Percentiles rank a stretch among this genome's conserved stretches.
Evolutionary conservation across 75 land plant species (phyloP).

Genomic region (Chamaecyparis obtusa): DNA sequence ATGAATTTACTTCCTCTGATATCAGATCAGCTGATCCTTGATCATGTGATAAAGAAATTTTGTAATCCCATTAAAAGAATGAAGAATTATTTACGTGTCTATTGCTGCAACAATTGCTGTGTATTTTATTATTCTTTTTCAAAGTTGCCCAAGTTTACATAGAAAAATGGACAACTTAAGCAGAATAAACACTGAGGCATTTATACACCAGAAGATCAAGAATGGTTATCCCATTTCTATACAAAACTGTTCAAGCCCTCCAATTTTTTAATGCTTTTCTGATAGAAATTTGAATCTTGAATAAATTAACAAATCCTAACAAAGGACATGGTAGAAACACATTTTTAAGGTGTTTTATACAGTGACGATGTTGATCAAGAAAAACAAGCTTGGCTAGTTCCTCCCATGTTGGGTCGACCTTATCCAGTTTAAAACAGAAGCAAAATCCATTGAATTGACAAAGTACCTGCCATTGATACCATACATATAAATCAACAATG

Average conservation of each 20-base stretch:
- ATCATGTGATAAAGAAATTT: too few relatives aligned
- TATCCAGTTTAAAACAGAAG: constrained; percentile 63
- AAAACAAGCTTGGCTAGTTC: neutral
- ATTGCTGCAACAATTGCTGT: too few relatives aligned
- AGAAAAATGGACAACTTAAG: neutral
- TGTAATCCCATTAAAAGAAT: too few relatives aligned
- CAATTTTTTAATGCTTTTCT: neutral
- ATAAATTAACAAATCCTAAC: neutral
- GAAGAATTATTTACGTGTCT: too few relatives aligned
- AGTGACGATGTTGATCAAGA: neutral
- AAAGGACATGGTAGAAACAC: neutral
- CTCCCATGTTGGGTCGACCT: constrained; percentile 36
- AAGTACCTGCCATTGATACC: constrained; percentile 36
- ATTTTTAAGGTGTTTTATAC: neutral
- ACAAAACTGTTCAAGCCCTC: neutral
- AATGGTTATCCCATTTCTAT: neutral
- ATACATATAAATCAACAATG: neutral
- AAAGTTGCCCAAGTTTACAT: neutral
- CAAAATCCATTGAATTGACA: constrained; percentile 33
- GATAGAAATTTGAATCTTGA: neutral
- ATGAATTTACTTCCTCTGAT: too few relatives aligned
- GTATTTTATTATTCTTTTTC: too few relatives aligned
- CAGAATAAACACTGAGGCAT: neutral
- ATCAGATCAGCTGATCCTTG: too few relatives aligned
- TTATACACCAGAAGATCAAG: neutral